Evolutionary conservation across 345 rosid genomes (phyloP).

Genomic region (Brassica carinata): DNA sequence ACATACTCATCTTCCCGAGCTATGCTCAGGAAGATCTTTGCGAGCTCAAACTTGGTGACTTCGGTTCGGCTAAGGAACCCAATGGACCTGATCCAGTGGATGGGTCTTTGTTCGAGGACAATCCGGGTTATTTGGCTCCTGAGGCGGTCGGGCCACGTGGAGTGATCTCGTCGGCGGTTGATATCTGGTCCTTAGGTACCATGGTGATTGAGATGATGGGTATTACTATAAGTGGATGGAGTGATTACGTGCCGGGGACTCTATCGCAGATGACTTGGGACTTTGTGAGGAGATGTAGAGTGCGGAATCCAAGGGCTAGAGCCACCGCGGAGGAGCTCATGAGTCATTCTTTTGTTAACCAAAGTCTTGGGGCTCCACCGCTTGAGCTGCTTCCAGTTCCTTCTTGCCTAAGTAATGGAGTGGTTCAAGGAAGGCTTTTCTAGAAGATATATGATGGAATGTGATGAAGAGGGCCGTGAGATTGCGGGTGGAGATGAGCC

Average conservation of each 20-base stretch:
- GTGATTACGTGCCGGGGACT: background rate
- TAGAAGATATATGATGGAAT: constrained; percentile 5
- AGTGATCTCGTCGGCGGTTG: too few species aligned
- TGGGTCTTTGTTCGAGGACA: background rate
- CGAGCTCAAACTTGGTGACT: background rate
- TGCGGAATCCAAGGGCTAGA: background rate
- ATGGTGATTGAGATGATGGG: too few species aligned
- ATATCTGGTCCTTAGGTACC: too few species aligned
- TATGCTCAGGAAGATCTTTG: background rate
- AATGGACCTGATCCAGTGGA: background rate
- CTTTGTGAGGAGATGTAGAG: background rate
- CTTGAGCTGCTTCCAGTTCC: constrained; percentile 23
- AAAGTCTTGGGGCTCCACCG: constrained; percentile 16
- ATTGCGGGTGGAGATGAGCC: background rate
- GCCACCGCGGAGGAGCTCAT: background rate
- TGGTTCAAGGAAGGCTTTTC: constrained; percentile 21
- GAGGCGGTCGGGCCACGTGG: background rate
- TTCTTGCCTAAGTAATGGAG: constrained; percentile 6
- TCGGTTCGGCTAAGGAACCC: background rate
- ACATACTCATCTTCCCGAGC: background rate
- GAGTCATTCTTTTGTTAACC: background rate
- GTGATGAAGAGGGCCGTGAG: background rate
- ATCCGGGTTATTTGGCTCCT: background rate
- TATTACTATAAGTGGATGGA: too few species aligned
- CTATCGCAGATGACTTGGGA: background rate